These are phyloP conservation scores for Platanthera zijinensis DNA, from an alignment of 106 monocot species.

Conservation along the genomic window DNA sequence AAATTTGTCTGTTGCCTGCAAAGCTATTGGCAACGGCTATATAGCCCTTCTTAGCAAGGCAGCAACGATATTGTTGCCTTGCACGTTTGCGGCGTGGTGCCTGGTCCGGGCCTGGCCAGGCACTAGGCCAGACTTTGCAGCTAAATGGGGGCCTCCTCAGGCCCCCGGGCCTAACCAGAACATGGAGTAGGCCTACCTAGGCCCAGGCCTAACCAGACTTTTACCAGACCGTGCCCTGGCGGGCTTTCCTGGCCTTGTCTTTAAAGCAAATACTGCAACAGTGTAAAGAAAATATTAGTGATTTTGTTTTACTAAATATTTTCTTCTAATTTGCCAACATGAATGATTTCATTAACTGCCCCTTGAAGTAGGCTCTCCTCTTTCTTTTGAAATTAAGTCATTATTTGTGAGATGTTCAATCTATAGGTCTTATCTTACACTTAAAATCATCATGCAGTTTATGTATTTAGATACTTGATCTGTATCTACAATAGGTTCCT, in stretches of 20 bases:
- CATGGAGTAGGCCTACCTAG: no score
- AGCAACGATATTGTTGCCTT: no score
- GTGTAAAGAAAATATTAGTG: neutral
- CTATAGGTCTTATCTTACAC: neutral
- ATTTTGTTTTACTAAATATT: neutral
- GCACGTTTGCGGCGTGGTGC: no score
- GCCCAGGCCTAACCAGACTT: no score
- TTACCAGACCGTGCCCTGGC: no score
- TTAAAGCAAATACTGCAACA: neutral
- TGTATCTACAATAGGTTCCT: conserved; percentile 41
- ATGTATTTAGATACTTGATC: neutral
- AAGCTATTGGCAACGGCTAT: no score
- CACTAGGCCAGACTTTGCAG: no score
- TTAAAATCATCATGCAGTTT: neutral
- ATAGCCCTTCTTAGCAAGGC: no score
- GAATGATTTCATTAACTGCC: neutral
- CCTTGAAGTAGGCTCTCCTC: neutral
- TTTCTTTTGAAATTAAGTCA: neutral
- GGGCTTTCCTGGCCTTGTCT: neutral
- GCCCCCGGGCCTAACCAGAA: no score
- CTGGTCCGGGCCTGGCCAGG: no score
- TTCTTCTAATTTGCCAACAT: neutral
- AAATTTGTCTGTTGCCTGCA: no score
- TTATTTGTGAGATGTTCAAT: neutral
- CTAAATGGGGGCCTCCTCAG: no score